Base-by-base conservation (phyloP, 768 basidiomycete genomes). In the Hemileccinum impolitum region DNA sequence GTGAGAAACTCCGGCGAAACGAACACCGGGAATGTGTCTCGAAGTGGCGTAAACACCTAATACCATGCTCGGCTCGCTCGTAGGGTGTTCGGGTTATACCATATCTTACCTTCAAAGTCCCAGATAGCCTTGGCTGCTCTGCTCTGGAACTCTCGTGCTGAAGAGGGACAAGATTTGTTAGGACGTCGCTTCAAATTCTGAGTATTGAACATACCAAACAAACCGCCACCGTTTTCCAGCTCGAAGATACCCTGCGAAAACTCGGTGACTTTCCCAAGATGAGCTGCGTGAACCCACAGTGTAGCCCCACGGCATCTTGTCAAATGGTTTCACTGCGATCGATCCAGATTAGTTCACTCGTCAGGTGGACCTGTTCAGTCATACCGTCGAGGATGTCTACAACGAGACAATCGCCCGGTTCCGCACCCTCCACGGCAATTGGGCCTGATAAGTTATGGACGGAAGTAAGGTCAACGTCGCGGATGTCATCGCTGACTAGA, bases 231-330 rank as follows among this genome's bases (percentile, higher is more conserved):
- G 49, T 89, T 87, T 46, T 79, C 73, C 12, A 85, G 74, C 55
- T 87, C 85, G 59, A 87, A 87, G 51, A 89, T 85, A 15, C 85
- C 85, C 81, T 85, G 44, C 35, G 25, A 8, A n/a, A 35, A n/a
- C 32, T 49, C 36, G 40, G 47, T 44, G 5, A 1, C 10, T 15
- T 25, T 13, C 15, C n/a, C 10, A 11, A 21, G 21, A 32, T 18
- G 21, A 31, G 25, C 8, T 10, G 26, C 12, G 26, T 8, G 21
- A 23, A 44, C 72, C 37, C 45, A 82, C 82, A 1, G 85, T 87
- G 60, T 87, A 89, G 0, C 87, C 87, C 87, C 86, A 90, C 0
- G 85, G 85, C 85, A 85, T 84, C 60, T 85, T 77, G 35, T 84
- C 83, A 51, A 85, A 85, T 9, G 83, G 80, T 31, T 69, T 72